Conservation (phyloP, 2,329 filamentous ascomycete genomes). For the Zymoseptoria brevis region DNA sequence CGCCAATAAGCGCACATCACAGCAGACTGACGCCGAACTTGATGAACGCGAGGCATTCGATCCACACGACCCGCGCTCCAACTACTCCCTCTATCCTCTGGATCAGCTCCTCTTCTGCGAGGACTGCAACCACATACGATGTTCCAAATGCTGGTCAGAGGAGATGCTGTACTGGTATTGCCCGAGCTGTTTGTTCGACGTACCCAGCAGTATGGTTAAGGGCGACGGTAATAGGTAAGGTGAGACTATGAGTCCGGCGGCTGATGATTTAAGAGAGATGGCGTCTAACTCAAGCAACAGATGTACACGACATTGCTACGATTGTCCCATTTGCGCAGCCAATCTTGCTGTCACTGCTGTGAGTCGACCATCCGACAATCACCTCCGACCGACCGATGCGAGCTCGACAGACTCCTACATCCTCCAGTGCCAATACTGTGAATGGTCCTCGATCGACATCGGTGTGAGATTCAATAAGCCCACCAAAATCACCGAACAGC, state of each 20-base stretch:
- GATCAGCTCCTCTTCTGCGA: conserved; percentile 95
- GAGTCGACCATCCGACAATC: conserved; percentile 43
- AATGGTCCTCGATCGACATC: conserved; percentile 85
- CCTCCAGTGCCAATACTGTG: conserved; percentile 80
- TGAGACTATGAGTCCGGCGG: conserved; percentile 14
- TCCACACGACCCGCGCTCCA: conserved; percentile 72
- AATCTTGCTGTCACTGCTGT: conserved; percentile 68
- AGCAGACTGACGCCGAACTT: conserved; percentile 52
- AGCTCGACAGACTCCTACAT: conserved; percentile 47
- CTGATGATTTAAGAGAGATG: background rate
- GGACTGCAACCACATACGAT: conserved; percentile 93
- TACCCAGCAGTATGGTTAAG: conserved; percentile 84
- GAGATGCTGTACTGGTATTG: conserved; percentile 95
- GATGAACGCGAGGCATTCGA: conserved; percentile 78
- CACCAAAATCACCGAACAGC: conserved; percentile 73
- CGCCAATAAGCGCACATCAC: conserved; percentile 31
- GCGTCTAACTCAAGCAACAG: conserved; percentile 17
- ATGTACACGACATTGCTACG: conserved; percentile 84
- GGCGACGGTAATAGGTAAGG: conserved; percentile 82
- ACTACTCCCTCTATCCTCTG: conserved; percentile 85
- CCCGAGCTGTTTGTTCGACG: conserved; percentile 90
- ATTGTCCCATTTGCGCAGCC: conserved; percentile 81
- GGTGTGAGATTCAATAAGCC: conserved; percentile 80
- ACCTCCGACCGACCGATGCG: conserved; percentile 16
- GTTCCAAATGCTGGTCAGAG: conserved; percentile 81